These are phyloP conservation scores for Tolypocladium ovalisporum DNA, from an alignment of 2,329 filamentous ascomycete genomes.

Conservation along the genomic window DNA sequence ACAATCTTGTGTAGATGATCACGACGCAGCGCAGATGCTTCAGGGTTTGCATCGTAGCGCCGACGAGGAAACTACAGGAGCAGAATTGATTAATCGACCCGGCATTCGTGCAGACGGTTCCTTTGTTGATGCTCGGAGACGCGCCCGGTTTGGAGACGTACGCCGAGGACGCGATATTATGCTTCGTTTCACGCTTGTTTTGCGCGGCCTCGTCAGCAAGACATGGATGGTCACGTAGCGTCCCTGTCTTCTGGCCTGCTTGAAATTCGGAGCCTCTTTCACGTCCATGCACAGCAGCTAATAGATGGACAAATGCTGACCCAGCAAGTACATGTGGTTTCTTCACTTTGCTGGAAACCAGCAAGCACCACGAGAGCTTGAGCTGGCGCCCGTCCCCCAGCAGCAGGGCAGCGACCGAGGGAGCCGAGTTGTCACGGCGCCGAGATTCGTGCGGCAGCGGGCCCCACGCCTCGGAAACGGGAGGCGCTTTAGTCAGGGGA, in stretches of 20 bases:
- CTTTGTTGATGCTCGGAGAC: not conserved
- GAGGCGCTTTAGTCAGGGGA: not conserved
- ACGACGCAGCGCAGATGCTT: not conserved
- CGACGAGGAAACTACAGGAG: not conserved
- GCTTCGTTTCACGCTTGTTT: not conserved
- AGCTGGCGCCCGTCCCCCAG: too few species aligned
- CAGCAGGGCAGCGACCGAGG: not conserved
- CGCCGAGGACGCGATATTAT: not conserved
- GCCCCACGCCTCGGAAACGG: not conserved
- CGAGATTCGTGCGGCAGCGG: not conserved
- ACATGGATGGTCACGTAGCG: not conserved
- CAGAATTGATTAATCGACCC: not conserved
- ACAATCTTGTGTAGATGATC: too few species aligned
- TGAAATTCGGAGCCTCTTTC: too few species aligned
- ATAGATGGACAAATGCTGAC: too few species aligned
- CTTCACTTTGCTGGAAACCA: not conserved
- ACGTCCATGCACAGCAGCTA: too few species aligned
- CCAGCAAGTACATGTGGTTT: too few species aligned
- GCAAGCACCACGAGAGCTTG: not conserved
- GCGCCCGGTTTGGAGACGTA: not conserved
- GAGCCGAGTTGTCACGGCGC: not conserved
- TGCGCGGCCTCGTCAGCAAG: not conserved
- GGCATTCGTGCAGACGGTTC: not conserved
- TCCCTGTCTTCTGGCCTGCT: not conserved
- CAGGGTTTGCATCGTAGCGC: not conserved